These are phyloP conservation scores for Hypholoma fasciculare DNA, from an alignment of 768 basidiomycete species.

Conservation along the genomic window DNA sequence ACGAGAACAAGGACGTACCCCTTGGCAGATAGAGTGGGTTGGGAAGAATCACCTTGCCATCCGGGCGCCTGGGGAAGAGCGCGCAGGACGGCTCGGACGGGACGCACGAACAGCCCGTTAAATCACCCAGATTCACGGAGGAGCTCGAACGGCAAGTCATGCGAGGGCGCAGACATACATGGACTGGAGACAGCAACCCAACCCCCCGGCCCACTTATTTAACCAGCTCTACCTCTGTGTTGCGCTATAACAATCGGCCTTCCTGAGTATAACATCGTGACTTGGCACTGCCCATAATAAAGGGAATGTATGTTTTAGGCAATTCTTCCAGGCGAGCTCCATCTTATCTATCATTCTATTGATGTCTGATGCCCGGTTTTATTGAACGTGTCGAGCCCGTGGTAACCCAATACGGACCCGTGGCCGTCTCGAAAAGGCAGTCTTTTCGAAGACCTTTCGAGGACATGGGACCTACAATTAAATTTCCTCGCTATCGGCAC, in stretches of 20 bases:
- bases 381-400: not conserved
- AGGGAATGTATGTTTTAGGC: slow-evolving; percentile 13
- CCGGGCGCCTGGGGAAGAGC: slow-evolving; percentile 20
- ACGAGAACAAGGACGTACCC: slow-evolving; percentile 8
- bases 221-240: not conserved
- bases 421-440: not conserved
- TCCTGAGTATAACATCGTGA: not conserved
- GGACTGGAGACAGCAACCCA: not conserved
- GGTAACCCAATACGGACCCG: not conserved
- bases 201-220: not conserved
- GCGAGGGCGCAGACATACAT: slow-evolving; percentile 8
- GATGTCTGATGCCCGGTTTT: slow-evolving; percentile 7
- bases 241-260: not conserved
- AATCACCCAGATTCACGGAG: slow-evolving; percentile 9
- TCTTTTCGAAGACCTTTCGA: not conserved
- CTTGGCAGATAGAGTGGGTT: slow-evolving; percentile 12
- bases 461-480: not conserved
- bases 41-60: slow-evolving; percentile 21
- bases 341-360: slow-evolving; percentile 11
- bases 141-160: slow-evolving; percentile 11
- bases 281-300: slow-evolving; percentile 8
- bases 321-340: slow-evolving; percentile 5
- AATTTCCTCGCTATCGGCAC: not conserved
- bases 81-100: slow-evolving; percentile 19
- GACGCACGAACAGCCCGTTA: slow-evolving; percentile 10